Evolutionary conservation across 441 rosid genomes (phyloP).

Genomic region (Adansonia madagascariensis): DNA sequence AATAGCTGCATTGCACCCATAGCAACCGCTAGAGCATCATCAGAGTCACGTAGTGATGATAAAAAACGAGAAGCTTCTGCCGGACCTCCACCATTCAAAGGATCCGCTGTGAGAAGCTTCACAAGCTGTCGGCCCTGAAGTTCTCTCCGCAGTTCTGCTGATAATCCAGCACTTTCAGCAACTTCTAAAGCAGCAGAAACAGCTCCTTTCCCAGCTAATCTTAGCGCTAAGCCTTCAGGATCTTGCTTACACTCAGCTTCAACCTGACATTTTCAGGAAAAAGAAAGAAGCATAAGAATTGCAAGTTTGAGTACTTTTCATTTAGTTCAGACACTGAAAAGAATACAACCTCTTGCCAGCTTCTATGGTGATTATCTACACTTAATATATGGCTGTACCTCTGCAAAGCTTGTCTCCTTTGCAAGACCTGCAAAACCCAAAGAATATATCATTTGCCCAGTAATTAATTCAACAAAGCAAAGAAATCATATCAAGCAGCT

Average conservation of each 20-base stretch:
- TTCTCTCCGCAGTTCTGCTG: constrained; percentile 91
- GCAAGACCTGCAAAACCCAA: constrained; percentile 56
- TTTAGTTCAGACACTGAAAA: constrained; percentile 31
- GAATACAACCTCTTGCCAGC: constrained; percentile 95
- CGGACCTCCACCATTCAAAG: constrained; percentile 99
- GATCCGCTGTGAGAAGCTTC: constrained; percentile 96
- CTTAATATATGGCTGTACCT: constrained; percentile 84
- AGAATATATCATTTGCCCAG: constrained; percentile 17
- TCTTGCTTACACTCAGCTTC: constrained; percentile 90
- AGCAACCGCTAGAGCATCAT: constrained; percentile 96
- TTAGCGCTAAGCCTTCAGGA: constrained; percentile 97
- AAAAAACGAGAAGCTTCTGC: constrained; percentile 99
- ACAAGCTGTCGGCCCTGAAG: constrained; percentile 97
- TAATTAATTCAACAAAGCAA: constrained; percentile 15
- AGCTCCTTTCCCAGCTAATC: constrained; percentile 98
- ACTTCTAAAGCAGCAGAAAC: constrained; percentile 99
- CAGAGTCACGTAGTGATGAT: constrained; percentile 89
- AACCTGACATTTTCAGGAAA: constrained; percentile 57
- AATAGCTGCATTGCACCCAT: constrained; percentile 99
- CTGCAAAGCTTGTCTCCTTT: constrained; percentile 86
- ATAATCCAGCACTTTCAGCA: constrained; percentile 93
- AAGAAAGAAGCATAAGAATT: constrained; percentile 17
- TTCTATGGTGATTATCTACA: constrained; percentile 85
- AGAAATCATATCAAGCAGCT: constrained; percentile 15
- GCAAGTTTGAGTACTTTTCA: constrained; percentile 19